Evolutionary conservation across 257 asterid genomes (phyloP), one percentile per base, ranked within the genome.

Genomic region (Knoxia roxburghii): DNA sequence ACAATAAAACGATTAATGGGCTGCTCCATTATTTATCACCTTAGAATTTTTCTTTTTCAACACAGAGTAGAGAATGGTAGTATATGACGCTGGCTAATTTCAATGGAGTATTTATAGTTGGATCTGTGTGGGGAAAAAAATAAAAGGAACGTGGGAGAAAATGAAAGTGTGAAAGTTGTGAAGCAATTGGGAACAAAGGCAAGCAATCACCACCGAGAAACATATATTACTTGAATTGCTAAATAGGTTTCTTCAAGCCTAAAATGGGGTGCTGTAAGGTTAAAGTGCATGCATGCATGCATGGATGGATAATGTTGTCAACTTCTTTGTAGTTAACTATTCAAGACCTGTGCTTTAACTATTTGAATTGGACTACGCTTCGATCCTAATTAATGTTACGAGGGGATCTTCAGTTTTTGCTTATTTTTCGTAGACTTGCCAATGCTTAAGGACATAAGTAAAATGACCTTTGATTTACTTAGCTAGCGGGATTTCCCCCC

Each of bases 101-200:
- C 32, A 37, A 45, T 39, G 68, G 68, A 61, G 51, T 68, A 76
- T 73, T 78, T 83, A 83, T 80, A 78, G 77, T 39, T 68, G 71
- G 14, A 60, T 48, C 60, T 68, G 41, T 63, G 74, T 6, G 26
- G 43, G 58, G 41, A 37, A 37, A 37, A 37, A 3, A 37, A 62
- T 27, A 4, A n/a, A 9, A 40, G 30, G 17, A n/a, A 1, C 23
- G 26, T 33, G 61, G 72, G 39, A 24, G 17, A 54, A 37, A 67
- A 39, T 5, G 35, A 11, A 10, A 2, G 30, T 12, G 50, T 12
- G 50, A 23, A 23, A 23, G 48, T 49, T 50, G 14, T 49, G 53
- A 67, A 23, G 27, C 29, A 67, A 33, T 45, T 69, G 58, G 50
- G 46, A 30, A 30, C 37, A 21, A 69, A 69, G 32, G n/a, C 40